Conservation (phyloP, 2,329 filamentous ascomycete genomes). For the Penicillium sp. region DNA sequence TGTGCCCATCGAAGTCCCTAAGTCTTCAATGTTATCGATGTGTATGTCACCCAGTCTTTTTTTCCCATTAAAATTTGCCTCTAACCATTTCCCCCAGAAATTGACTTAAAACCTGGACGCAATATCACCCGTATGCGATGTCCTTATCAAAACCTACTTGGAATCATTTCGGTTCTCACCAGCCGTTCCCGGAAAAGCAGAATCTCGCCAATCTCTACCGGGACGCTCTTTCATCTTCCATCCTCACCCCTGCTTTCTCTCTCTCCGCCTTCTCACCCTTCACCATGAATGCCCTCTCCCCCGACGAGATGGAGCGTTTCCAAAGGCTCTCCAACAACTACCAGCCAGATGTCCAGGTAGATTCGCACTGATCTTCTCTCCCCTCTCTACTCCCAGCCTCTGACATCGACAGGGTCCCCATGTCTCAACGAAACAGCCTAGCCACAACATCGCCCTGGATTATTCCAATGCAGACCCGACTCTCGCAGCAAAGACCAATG, state of each 20-base stretch:
- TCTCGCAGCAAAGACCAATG: constrained; percentile 83
- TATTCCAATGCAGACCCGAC: constrained; percentile 86
- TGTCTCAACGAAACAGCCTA: constrained; percentile 76
- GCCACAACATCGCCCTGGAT: constrained; percentile 74
- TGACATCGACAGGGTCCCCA: constrained; percentile 68
- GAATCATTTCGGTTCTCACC: constrained; percentile 34
- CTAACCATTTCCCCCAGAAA: not conserved
- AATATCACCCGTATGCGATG: constrained; percentile 33
- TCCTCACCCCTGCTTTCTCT: constrained; percentile 25
- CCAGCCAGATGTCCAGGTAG: constrained; percentile 58
- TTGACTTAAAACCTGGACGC: constrained; percentile 9
- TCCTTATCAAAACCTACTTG: constrained; percentile 37
- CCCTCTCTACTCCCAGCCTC: constrained; percentile 3
- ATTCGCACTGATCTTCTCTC: not conserved
- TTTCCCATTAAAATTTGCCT: not conserved
- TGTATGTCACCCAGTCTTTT: not conserved
- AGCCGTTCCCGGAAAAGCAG: constrained; percentile 33
- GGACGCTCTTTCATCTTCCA: constrained; percentile 23
- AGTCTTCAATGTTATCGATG: constrained; percentile 7
- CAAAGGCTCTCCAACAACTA: constrained; percentile 64
- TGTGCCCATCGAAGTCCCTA: not conserved
- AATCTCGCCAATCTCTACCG: constrained; percentile 26
- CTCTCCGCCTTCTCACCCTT: constrained; percentile 19
- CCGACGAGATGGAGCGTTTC: constrained; percentile 61
- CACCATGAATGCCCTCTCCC: constrained; percentile 43